Evolutionary conservation across 352 stramenopile species (phyloP).

Genomic region (Globisporangium sylvaticum): DNA sequence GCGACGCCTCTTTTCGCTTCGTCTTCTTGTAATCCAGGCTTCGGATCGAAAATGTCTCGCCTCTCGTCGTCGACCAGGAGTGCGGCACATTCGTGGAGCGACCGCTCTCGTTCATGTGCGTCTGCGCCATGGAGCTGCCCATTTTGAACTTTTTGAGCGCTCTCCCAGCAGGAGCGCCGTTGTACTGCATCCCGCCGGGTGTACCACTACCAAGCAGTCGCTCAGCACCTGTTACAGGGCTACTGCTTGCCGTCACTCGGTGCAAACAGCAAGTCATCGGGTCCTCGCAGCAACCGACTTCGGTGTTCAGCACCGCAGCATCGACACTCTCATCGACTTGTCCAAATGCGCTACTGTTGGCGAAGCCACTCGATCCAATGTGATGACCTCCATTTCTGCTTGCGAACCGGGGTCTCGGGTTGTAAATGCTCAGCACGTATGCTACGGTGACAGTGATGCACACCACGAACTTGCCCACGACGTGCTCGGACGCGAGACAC

Average conservation of each 20-base stretch:
- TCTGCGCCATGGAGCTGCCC: conserved; percentile 49
- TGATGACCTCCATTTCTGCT: background rate
- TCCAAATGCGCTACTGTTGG: too few relatives aligned
- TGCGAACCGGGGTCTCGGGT: conserved; percentile 23
- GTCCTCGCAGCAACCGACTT: conserved; percentile 33
- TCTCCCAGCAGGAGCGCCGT: conserved; percentile 4
- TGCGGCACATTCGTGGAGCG: conserved; percentile 52
- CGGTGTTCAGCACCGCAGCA: conserved; percentile 20
- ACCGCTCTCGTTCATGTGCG: conserved; percentile 40
- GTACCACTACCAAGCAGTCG: background rate
- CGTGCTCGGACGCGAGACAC: conserved; percentile 58
- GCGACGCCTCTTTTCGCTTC: conserved; percentile 72
- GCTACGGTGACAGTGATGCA: conserved; percentile 44
- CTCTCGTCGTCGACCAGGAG: conserved; percentile 41
- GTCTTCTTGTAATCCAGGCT: conserved; percentile 80
- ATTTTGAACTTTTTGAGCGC: conserved; percentile 46
- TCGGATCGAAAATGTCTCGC: conserved; percentile 66
- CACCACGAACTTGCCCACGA: conserved; percentile 59
- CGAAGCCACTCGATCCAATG: background rate
- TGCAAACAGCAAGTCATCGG: conserved; percentile 56
- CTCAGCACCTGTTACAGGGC: background rate
- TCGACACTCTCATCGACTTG: conserved; percentile 6
- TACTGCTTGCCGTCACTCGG: conserved; percentile 9
- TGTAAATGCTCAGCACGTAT: conserved; percentile 56
- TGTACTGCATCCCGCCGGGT: background rate